Conservation (phyloP, 2,329 filamentous ascomycete species). For the Chaetothyriales sp. region DNA sequence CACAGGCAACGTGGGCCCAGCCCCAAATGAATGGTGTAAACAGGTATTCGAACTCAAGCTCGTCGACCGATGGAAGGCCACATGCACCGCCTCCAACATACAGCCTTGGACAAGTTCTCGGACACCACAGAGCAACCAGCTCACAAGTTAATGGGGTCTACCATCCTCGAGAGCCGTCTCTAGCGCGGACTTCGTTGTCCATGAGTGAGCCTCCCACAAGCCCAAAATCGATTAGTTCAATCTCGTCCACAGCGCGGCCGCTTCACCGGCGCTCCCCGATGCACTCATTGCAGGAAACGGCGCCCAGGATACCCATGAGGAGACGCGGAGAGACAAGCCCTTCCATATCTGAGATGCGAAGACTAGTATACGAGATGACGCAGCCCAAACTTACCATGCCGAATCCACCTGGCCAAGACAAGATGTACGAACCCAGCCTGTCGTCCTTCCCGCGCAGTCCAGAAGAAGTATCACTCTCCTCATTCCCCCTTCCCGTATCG, state of each 20-base stretch:
- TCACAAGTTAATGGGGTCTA: not conserved
- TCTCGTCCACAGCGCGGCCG: not conserved
- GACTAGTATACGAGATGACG: not conserved
- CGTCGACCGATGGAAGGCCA: not conserved
- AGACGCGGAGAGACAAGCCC: not conserved
- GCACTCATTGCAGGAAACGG: not conserved
- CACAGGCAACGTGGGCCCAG: not conserved
- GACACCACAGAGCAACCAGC: not conserved
- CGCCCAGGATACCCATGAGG: not conserved
- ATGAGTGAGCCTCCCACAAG: not conserved
- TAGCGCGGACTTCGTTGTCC: not conserved
- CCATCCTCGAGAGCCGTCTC: not conserved
- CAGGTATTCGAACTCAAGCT: not conserved
- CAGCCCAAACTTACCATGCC: not conserved
- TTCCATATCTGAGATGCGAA: not conserved
- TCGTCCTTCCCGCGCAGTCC: not conserved
- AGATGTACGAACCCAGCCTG: not conserved
- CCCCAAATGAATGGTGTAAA: constrained; percentile 2
- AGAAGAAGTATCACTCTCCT: not conserved
- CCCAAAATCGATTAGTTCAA: not conserved
- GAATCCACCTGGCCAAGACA: not conserved
- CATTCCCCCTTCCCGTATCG: not conserved
- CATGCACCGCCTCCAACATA: not conserved
- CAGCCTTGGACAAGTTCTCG: not conserved
- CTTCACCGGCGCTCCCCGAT: not conserved